A percentile compares a stretch with the other conserved stretches of the same genome.
Conservation (phyloP, 169 alveolate genomes). For the Amoebophrya sp. region DNA sequence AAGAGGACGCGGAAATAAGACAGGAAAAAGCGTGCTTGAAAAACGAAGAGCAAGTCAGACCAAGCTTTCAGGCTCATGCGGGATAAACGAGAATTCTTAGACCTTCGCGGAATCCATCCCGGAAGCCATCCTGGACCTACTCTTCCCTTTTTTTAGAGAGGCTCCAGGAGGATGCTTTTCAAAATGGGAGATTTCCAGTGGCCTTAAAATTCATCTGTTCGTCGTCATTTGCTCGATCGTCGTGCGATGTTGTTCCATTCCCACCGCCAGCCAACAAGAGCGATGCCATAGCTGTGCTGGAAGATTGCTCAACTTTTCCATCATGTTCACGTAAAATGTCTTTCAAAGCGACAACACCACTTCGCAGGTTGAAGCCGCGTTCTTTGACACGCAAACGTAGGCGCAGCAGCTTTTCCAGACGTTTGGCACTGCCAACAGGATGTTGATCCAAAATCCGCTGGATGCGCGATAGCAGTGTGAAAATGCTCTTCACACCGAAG, state of each 20-base stretch:
- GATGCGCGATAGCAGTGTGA: not conserved
- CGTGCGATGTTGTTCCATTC: not conserved
- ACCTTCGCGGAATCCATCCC: too few relatives aligned
- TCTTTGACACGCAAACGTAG: not conserved
- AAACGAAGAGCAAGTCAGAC: not conserved
- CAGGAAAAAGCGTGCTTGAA: not conserved
- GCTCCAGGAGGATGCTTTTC: not conserved
- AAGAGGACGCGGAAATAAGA: not conserved
- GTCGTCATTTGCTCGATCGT: not conserved
- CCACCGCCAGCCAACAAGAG: not conserved
- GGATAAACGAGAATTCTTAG: not conserved
- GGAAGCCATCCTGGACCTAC: not conserved
- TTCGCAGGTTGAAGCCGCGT: not conserved
- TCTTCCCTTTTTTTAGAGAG: not conserved
- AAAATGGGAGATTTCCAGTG: not conserved
- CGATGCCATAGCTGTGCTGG: not conserved
- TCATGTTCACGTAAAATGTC: not conserved
- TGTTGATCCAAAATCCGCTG: not conserved
- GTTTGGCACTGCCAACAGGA: not conserved
- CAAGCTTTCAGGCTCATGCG: not conserved
- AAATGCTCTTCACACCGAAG: not conserved
- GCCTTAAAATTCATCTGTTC: not conserved
- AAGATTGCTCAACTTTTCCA: not conserved
- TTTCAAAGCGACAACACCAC: not conserved
- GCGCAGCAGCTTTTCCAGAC: not conserved